Percentiles rank a stretch among this genome's conserved stretches.
These are phyloP conservation scores for Wickerhamomyces sp. DNA, from an alignment of 1,139 yeast genomes.

Conservation along the genomic window DNA sequence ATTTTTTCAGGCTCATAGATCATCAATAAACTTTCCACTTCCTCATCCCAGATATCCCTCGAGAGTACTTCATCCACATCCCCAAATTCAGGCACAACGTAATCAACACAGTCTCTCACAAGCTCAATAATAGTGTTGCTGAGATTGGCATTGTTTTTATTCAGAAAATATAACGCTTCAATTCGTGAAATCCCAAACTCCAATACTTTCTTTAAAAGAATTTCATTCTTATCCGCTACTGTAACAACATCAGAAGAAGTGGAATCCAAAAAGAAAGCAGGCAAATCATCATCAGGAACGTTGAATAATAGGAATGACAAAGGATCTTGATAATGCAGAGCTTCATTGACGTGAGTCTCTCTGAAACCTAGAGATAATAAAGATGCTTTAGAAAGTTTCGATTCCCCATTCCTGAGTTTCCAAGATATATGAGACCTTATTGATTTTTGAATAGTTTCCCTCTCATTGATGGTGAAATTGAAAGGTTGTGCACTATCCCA, in stretches of 20 bases:
- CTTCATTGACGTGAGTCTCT: constrained; percentile 62
- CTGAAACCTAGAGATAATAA: constrained; percentile 60
- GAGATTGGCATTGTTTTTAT: constrained; percentile 41
- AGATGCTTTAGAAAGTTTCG: constrained; percentile 16
- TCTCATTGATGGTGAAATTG: constrained; percentile 32
- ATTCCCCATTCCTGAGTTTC: constrained; percentile 28
- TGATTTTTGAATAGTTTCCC: constrained; percentile 52
- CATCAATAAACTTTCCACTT: constrained; percentile 61
- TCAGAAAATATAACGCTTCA: constrained; percentile 50
- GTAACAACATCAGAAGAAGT: constrained; percentile 46
- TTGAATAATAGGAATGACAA: constrained; percentile 84
- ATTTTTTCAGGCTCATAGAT: constrained; percentile 43
- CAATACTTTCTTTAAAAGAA: constrained; percentile 49
- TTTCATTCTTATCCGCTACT: constrained; percentile 42
- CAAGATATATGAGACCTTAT: constrained; percentile 53
- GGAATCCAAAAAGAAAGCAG: constrained; percentile 39
- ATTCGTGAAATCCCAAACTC: constrained; percentile 70
- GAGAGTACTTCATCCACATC: constrained; percentile 24
- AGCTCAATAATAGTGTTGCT: constrained; percentile 46
- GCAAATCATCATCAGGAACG: constrained; percentile 91
- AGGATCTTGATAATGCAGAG: constrained; percentile 61
- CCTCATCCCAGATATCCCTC: constrained; percentile 63
- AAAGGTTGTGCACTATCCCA: constrained; percentile 62
- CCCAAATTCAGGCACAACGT: constrained; percentile 6
- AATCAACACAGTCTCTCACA: constrained; percentile 38